These are phyloP conservation scores for Collariella sp. DNA, from an alignment of 495 filamentous ascomycete species.

Conservation along the genomic window DNA sequence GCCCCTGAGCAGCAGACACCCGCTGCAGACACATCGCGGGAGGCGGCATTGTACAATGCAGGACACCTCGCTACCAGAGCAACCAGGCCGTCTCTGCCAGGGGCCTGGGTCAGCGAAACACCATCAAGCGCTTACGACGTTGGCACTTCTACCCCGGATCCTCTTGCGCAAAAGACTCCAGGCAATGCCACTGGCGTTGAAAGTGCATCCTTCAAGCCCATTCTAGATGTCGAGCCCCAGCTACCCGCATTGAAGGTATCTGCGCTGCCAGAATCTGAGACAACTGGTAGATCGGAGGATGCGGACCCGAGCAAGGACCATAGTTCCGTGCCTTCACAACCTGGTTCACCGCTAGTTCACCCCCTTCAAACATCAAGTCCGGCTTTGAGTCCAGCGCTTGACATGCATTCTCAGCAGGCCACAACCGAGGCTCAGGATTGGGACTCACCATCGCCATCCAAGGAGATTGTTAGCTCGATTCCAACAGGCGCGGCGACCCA, in stretches of 20 bases:
- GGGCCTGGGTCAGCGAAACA: constrained; percentile 56
- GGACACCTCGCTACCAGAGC: not conserved
- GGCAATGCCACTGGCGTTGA: constrained; percentile 3
- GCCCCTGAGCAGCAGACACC: constrained; percentile 10
- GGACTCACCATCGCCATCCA: not conserved
- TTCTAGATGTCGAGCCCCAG: constrained; percentile 10
- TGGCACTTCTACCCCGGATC: constrained; percentile 14
- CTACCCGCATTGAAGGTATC: not conserved
- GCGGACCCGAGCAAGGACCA: not conserved
- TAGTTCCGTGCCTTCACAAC: not conserved
- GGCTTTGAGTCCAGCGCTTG: constrained; percentile 1
- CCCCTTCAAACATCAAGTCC: constrained; percentile 12
- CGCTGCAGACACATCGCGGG: constrained; percentile 9
- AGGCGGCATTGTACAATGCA: constrained; percentile 16
- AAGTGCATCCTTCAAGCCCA: constrained; percentile 17
- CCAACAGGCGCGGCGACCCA: constrained; percentile 14
- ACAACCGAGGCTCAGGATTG: not conserved
- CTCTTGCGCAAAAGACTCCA: constrained; percentile 1
- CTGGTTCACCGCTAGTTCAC: not conserved
- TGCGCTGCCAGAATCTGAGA: not conserved
- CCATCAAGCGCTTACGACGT: constrained; percentile 28
- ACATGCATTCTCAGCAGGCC: not conserved
- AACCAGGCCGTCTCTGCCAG: constrained; percentile 52
- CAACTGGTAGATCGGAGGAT: not conserved
- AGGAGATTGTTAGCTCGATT: not conserved